Base-by-base conservation (phyloP, 1,139 yeast genomes). In the Geotrichum armillariae region DNA sequence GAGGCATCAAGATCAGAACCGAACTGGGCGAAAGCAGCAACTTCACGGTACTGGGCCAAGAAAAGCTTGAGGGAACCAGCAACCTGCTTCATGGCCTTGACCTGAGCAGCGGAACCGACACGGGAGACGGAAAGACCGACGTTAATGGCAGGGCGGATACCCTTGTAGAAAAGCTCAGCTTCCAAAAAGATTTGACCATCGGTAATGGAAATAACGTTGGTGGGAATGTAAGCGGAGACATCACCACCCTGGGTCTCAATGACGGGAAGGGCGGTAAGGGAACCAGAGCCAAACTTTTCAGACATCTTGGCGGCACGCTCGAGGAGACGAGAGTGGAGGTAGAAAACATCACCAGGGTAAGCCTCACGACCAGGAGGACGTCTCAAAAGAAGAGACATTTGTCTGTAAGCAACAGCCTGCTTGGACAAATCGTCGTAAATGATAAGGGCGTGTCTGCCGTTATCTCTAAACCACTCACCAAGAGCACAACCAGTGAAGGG, bases 21-120 rank as follows among this genome's bases (percentile, higher is more conserved):
- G 83, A 93, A 93, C 83, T 93, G 99, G 69, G 99, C 99, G 78
- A 93, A 93, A 69, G 99, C 99, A 72, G 99, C 99, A 70, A 93
- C 99, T 85, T 93, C 99, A 89, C 99, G 93, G 88, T 93, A 93
- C 83, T 93, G 99, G 70, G 99, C 99, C 84, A 93, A 88, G 96
- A 89, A 93, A 78, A 93, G 88, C 80, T 93, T 93, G 79, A 93
- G 86, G 66, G 99, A 94, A 85, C 99, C 99, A 65, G 99, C 99
- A 77, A 94, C 99, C 84, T 93, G 98, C 81, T 93, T 93, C 95
- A 94, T 87, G 77, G 99, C 98, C 85, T 93, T 93, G 70, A 93
- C 98, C 83, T 93, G 99, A 71, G 99, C 99, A 71, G 99, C 99
- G 64, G 99, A 93, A 80, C 99, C 99, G 81, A 93, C 99, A 84